Conservation (phyloP, 108 stramenopile genomes). For the Cyclotella atomus region DNA sequence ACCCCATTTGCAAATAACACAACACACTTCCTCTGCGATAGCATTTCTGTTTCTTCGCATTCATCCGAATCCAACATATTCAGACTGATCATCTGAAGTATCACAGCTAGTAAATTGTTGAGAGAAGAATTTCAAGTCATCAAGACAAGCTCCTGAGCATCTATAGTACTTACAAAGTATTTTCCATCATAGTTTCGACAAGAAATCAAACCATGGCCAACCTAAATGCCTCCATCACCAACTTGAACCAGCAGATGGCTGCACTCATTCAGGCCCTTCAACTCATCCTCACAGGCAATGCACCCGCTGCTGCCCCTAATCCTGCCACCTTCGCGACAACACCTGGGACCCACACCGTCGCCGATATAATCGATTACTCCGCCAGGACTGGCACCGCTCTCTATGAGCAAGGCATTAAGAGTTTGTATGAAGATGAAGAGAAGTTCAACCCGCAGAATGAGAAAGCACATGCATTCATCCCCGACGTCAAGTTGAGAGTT, state of each 20-base stretch:
- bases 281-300: neutral
- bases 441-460: conserved; percentile 10
- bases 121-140: conserved; percentile 10
- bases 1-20: neutral
- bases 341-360: neutral
- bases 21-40: conserved; percentile 19
- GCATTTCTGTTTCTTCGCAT: too few relatives aligned
- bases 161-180: too few relatives aligned
- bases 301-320: neutral
- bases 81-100: conserved; percentile 26
- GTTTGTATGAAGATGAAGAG: too few relatives aligned
- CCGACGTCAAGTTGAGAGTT: neutral
- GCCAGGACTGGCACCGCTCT: conserved; percentile 7
- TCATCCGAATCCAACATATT: conserved; percentile 11
- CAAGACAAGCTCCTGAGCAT: too few relatives aligned
- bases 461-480: neutral
- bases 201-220: neutral
- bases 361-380: conserved; percentile 6
- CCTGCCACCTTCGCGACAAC: conserved; percentile 5
- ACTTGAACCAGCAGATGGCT: neutral
- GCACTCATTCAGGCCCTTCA: neutral
- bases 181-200: neutral
- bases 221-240: neutral
- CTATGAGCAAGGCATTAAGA: conserved; percentile 3
- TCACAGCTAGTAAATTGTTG: conserved; percentile 23